Evolutionary conservation across 805 yeast genomes (phyloP).

Genomic region (Nakazawaea ernobii): DNA sequence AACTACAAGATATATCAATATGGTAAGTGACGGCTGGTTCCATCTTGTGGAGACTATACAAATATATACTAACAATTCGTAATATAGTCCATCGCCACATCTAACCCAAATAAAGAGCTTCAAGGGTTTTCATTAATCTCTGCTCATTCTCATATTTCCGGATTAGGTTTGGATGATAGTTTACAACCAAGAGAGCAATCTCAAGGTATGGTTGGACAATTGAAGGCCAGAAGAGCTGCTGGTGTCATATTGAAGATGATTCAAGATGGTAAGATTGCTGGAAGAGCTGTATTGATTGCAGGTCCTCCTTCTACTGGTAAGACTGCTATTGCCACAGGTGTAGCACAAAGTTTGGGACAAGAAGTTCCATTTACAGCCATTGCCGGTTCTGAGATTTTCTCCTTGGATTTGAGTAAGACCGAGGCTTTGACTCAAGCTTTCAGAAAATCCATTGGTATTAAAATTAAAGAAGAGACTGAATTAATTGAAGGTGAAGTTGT

Average conservation of each 20-base stretch:
- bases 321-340: slow-evolving; percentile 96
- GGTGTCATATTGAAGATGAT: slow-evolving; percentile 92
- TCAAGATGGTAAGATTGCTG: slow-evolving; percentile 91
- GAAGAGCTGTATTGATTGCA: slow-evolving; percentile 90
- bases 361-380: slow-evolving; percentile 94
- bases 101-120: slow-evolving; percentile 10
- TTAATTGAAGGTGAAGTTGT: slow-evolving; percentile 98
- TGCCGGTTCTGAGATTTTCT: slow-evolving; percentile 90
- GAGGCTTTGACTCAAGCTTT: slow-evolving; percentile 96
- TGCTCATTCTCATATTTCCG: slow-evolving; percentile 97
- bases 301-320: slow-evolving; percentile 99
- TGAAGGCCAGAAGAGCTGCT: slow-evolving; percentile 92
- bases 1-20: not conserved
- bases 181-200: slow-evolving; percentile 73
- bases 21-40: slow-evolving; percentile 1
- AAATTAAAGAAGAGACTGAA: slow-evolving; percentile 95
- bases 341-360: slow-evolving; percentile 61
- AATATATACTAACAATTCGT: not conserved
- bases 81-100: slow-evolving; percentile 16
- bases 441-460: slow-evolving; percentile 91
- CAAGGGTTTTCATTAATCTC: slow-evolving; percentile 51
- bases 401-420: slow-evolving; percentile 89
- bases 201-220: slow-evolving; percentile 98
- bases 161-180: slow-evolving; percentile 92
- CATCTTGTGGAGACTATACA: no score